Evolutionary conservation across 176 grass and related monocot species (phyloP), one percentile per base, ranked within the genome.

Genomic region (Luzula sylvatica): DNA sequence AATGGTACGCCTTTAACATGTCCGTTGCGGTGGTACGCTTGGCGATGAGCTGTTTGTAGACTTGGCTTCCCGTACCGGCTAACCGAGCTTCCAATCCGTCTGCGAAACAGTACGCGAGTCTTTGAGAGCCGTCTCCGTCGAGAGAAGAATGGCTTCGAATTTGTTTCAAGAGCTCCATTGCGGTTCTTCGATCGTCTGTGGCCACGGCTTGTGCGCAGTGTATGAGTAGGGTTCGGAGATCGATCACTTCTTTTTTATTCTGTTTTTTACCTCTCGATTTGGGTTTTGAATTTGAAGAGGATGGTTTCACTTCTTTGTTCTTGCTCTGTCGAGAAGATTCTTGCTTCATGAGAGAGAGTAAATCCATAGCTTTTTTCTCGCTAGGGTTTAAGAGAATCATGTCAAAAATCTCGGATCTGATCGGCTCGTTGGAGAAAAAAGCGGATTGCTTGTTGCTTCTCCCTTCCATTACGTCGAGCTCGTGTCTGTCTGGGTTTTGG

Each of bases 181-280:
- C 90, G 45, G 84, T 82, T 26, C 77, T 74, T 35, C 84, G 76
- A 56, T 95, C 90, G 78, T 95, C 80, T 45, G 84, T 72, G 35
- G 90, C 83, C 48, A 95, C 83, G n/a, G 90, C 73, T 64, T 95
- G 90, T 47, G 90, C 90, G 8, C 90, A 95, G 38, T 88, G 90
- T 52, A 88, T 82, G 13, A 95, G 83, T 9, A 95, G 61, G 14
- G 83, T 95, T 64, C 90, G 83, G 43, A 95, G 69, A 58, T 95
- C 90, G 28, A 95, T 83, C 20, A 88, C 90, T 16, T 88, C 89
- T 61, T 79, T 95, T 71, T 79, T 95, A 25, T 58, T 88, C 20
- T 82, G 83, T 65, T 81, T 95, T 65, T 73, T 88, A 18, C 89
- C 83, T 44, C 78, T 71, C 7, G 77, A 53, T 29, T 69, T 67